Evolutionary conservation across 164 flowering plant genomes (phyloP), one percentile per base, ranked within the genome.

Genomic region (Cinnamomum chago): DNA sequence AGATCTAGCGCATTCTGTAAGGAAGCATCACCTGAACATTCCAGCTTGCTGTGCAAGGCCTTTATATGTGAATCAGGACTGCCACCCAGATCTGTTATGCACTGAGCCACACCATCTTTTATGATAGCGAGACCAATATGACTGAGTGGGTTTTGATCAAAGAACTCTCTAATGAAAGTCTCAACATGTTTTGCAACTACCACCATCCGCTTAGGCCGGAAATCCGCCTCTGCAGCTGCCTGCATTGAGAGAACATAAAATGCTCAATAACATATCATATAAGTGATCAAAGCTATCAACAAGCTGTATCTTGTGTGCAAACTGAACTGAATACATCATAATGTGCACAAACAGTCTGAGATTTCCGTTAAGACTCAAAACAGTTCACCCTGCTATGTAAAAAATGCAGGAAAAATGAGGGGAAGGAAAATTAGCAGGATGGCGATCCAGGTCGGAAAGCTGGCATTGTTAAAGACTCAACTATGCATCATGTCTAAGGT

Each of bases 61-160:
- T 86, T 90, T 58, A 92, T 83, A 86, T 95, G 98, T 74, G 92
- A 86, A 80, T 95, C 97, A 18, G 98, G 98, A 83, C 97, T 95
- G 25, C 97, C 97, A 83, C 97, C 97, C 75, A 95, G 90, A 77
- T 92, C 97, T 5, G 97, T 92, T 76, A 95, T 82, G 86, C 87
- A 83, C 50, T 91, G 86, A 76, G 97, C 92, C 80, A 92, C 81
- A 18, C 98, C 98, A 79, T 94, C 97, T 85, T 90, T 92, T 72
- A 94, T 84, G 17, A 88, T 84, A 60, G 88, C 85, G 20, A 95
- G 72, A 58, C 90, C 93, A 80, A 95, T 78, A 74, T 95, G 97
- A 84, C 98, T 92, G 51, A 92, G 92, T 6, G 98, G 98, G 78
- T 95, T 95, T 84, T 95, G 98, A 83, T 95, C 94, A 84, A 94